phyloP scores from a whole-genome alignment of 2,329 filamentous ascomycete species.

The Trichoderma lentiforme region DNA sequence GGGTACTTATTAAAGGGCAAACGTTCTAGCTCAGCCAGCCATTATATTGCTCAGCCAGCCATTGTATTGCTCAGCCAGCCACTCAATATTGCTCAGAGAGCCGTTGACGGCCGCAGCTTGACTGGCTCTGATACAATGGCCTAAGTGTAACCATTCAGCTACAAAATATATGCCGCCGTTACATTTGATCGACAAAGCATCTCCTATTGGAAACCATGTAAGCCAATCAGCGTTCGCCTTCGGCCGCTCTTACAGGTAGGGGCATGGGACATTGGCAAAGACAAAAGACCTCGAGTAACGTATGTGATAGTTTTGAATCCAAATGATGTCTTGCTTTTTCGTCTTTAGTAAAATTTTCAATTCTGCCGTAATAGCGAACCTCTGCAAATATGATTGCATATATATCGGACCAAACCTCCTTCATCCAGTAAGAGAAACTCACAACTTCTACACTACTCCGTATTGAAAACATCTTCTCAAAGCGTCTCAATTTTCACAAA shows the following conservation, averaged over 20 bases:
- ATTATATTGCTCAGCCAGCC: neutral
- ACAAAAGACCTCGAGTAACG: neutral
- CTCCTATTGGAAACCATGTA: neutral
- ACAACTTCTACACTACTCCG: neutral
- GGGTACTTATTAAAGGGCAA: neutral
- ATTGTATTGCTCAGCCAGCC: neutral
- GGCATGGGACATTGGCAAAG: neutral
- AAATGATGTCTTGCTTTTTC: neutral
- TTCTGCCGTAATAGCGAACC: neutral
- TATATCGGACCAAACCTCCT: neutral
- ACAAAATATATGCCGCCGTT: neutral
- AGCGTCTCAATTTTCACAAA: neutral
- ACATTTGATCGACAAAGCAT: neutral
- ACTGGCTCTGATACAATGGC: neutral
- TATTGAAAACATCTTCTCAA: neutral
- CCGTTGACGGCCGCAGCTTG: neutral
- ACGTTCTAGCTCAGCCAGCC: neutral
- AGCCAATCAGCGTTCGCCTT: neutral
- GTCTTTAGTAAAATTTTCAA: neutral
- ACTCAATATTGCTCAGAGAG: neutral
- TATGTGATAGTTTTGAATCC: neutral
- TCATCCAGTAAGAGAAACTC: neutral
- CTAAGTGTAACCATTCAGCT: neutral
- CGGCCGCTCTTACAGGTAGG: neutral
- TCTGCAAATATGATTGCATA: neutral